A percentile compares a stretch with the other conserved stretches of the same genome.
Conservation (phyloP, 2,329 filamentous ascomycete genomes). For the Exophiala spinifera region DNA sequence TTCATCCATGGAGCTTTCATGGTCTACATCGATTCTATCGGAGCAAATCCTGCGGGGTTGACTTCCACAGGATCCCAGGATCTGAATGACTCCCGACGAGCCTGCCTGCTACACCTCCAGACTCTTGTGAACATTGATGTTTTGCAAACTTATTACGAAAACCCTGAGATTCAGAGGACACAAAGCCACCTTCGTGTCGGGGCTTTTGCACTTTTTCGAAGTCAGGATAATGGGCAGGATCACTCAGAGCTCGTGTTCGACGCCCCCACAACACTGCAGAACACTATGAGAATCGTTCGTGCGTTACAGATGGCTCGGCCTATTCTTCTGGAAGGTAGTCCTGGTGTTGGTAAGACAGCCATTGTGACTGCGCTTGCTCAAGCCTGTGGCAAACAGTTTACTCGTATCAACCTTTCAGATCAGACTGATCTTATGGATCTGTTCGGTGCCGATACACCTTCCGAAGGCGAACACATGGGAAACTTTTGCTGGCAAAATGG, state of each 20-base stretch:
- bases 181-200: conserved; percentile 62
- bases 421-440: conserved; percentile 97
- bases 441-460: conserved; percentile 92
- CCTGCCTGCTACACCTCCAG: conserved; percentile 70
- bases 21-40: conserved; percentile 92
- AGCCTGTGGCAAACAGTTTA: conserved; percentile 76
- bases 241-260: conserved; percentile 72
- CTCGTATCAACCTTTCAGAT: conserved; percentile 93
- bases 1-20: conserved; percentile 86
- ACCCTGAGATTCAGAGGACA: conserved; percentile 57
- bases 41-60: conserved; percentile 88
- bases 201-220: conserved; percentile 62
- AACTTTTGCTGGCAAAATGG: conserved; percentile 95
- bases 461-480: conserved; percentile 86
- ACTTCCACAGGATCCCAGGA: conserved; percentile 68
- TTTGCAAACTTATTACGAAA: conserved; percentile 60
- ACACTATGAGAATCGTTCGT: conserved; percentile 85
- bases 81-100: conserved; percentile 66
- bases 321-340: conserved; percentile 90
- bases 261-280: conserved; percentile 83
- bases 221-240: conserved; percentile 40
- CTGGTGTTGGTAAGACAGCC: conserved; percentile 97
- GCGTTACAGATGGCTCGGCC: conserved; percentile 87
- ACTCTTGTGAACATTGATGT: conserved; percentile 65
- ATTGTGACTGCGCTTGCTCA: conserved; percentile 80